These are phyloP conservation scores for Ogataea dorogensis DNA, from an alignment of 805 yeast genomes.

Conservation along the genomic window DNA sequence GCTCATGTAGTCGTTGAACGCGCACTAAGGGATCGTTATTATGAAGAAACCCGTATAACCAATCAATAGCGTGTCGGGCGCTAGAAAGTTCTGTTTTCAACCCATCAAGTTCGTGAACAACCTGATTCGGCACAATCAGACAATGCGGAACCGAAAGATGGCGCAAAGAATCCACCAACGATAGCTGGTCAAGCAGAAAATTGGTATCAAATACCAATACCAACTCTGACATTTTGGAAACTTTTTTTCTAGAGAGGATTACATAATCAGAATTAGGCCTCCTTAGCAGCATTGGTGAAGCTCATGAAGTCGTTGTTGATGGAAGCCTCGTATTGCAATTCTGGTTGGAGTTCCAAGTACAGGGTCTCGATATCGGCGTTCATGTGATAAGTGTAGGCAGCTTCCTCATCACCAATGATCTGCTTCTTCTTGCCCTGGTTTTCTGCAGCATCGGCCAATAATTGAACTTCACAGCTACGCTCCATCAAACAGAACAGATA, in stretches of 20 bases:
- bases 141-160: slow-evolving; percentile 37
- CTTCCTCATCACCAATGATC: slow-evolving; percentile 58
- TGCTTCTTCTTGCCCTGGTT: slow-evolving; percentile 39
- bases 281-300: too few species aligned
- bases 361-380: slow-evolving; percentile 65
- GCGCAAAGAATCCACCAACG: slow-evolving; percentile 53
- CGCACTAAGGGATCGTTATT: slow-evolving; percentile 46
- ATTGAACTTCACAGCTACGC: slow-evolving; percentile 61
- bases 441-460: slow-evolving; percentile 55
- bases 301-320: slow-evolving; percentile 30
- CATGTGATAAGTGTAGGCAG: slow-evolving; percentile 61
- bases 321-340: slow-evolving; percentile 48
- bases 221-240: slow-evolving; percentile 8
- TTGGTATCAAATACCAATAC: slow-evolving; percentile 78
- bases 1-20: slow-evolving; percentile 64
- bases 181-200: slow-evolving; percentile 68
- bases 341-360: slow-evolving; percentile 74
- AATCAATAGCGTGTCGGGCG: slow-evolving; percentile 70
- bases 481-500: slow-evolving; percentile 63
- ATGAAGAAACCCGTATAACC: slow-evolving; percentile 68
- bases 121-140: slow-evolving; percentile 69
- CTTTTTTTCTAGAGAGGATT: not conserved
- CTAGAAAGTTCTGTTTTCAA: slow-evolving; percentile 52
- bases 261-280: too few species aligned
- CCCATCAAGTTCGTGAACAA: slow-evolving; percentile 79